Percentiles rank a stretch among this genome's conserved stretches.
phyloP scores from a whole-genome alignment of 2,329 filamentous ascomycete species.

The Rhynchosporium agropyri region DNA sequence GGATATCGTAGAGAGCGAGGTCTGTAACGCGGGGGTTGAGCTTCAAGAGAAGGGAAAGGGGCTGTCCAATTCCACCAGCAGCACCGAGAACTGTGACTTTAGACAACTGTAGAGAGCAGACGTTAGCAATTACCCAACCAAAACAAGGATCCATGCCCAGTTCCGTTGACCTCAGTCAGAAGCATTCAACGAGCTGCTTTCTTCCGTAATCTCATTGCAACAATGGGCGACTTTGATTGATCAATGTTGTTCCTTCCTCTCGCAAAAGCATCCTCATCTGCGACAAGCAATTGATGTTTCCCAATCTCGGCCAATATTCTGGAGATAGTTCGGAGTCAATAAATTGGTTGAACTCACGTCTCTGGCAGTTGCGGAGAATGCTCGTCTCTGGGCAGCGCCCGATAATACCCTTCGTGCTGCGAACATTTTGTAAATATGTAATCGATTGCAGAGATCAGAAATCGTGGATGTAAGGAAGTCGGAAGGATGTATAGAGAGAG shows the following conservation, averaged over 20 bases:
- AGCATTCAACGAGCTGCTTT: neutral
- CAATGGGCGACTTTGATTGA: neutral
- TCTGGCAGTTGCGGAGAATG: conserved; percentile 78
- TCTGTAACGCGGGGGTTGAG: conserved; percentile 89
- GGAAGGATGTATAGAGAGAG: conserved; percentile 25
- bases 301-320: neutral
- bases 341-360: conserved; percentile 58
- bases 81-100: conserved; percentile 98
- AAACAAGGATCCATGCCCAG: neutral
- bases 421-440: conserved; percentile 64
- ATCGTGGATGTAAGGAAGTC: conserved; percentile 24
- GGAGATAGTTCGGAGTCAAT: conserved; percentile 22
- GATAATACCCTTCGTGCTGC: conserved; percentile 62
- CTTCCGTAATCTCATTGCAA: neutral
- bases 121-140: conserved; percentile 32
- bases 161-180: neutral
- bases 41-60: conserved; percentile 96
- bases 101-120: conserved; percentile 67
- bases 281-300: conserved; percentile 22
- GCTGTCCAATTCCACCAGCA: conserved; percentile 96
- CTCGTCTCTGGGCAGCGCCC: conserved; percentile 68
- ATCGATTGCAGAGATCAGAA: conserved; percentile 22
- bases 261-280: conserved; percentile 3
- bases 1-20: conserved; percentile 97
- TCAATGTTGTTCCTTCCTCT: neutral